Evolutionary conservation across 768 basidiomycete species (phyloP).

Genomic region (Tulasnella sp.): DNA sequence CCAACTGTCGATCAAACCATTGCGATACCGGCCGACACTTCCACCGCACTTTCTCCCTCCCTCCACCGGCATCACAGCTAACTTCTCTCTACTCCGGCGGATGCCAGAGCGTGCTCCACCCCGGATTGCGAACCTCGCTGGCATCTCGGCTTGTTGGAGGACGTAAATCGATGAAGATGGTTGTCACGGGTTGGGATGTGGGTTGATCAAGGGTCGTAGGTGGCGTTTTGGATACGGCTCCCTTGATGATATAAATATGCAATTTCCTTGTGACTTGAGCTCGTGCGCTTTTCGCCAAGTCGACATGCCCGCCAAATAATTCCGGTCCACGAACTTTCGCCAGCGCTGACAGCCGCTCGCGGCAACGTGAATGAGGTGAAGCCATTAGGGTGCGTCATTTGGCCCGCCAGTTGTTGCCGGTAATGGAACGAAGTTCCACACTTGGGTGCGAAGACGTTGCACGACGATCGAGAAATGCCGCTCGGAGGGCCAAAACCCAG

Average conservation of each 20-base stretch:
- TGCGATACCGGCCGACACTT: background rate
- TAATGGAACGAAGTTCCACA: conserved; percentile 45
- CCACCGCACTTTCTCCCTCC: background rate
- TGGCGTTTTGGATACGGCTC: conserved; percentile 24
- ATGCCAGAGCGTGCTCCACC: background rate
- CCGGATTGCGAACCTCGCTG: background rate
- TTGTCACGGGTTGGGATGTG: background rate
- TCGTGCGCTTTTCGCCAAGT: conserved; percentile 73
- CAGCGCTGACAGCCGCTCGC: conserved; percentile 50
- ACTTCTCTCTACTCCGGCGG: background rate
- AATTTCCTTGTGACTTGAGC: conserved; percentile 90
- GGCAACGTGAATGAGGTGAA: conserved; percentile 54
- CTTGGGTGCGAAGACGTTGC: conserved; percentile 38
- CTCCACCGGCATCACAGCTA: background rate
- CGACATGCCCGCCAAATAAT: conserved; percentile 42
- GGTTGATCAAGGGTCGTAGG: background rate
- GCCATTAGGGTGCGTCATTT: conserved; percentile 36
- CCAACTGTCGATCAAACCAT: background rate
- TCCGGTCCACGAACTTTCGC: conserved; percentile 40
- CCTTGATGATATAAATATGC: conserved; percentile 46
- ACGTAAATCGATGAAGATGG: background rate
- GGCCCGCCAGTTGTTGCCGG: conserved; percentile 37
- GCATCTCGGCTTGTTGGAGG: background rate
- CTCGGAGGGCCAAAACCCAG: conserved; percentile 40
- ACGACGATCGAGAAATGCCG: conserved; percentile 27